Evolutionary conservation across 352 stramenopile species (phyloP).

Genomic region (Globisporangium echinulatum): DNA sequence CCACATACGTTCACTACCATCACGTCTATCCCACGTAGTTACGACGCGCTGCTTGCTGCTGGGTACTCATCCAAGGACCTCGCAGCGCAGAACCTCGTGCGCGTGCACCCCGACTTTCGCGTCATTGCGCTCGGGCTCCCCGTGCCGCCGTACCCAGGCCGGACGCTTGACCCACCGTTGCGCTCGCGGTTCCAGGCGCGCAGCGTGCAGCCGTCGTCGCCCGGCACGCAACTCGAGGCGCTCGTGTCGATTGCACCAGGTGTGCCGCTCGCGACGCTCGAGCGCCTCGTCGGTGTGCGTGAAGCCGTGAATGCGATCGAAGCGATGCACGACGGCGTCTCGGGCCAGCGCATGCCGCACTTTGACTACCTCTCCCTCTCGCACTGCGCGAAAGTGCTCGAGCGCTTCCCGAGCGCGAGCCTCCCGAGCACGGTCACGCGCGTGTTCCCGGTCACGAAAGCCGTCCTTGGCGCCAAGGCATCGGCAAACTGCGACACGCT

Average conservation of each 20-base stretch:
- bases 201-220: slow-evolving; percentile 54
- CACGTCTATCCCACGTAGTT: slow-evolving; percentile 16
- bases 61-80: slow-evolving; percentile 48
- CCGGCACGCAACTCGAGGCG: slow-evolving; percentile 54
- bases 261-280: slow-evolving; percentile 43
- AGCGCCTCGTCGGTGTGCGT: slow-evolving; percentile 62
- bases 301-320: slow-evolving; percentile 73
- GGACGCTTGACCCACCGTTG: slow-evolving; percentile 80
- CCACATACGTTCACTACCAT: neutral
- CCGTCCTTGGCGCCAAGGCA: slow-evolving; percentile 33
- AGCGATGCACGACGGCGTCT: slow-evolving; percentile 31
- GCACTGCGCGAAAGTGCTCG: slow-evolving; percentile 49
- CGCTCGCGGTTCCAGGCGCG: slow-evolving; percentile 83
- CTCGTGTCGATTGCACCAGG: slow-evolving; percentile 38
- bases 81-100: slow-evolving; percentile 57
- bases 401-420: slow-evolving; percentile 38
- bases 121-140: slow-evolving; percentile 90
- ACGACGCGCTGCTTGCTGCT: slow-evolving; percentile 49
- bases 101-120: slow-evolving; percentile 90
- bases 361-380: slow-evolving; percentile 59
- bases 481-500: slow-evolving; percentile 44
- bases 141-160: slow-evolving; percentile 78
- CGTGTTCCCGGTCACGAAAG: slow-evolving; percentile 49
- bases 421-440: slow-evolving; percentile 31
- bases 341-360: slow-evolving; percentile 56